phyloP scores from a whole-genome alignment of 306 rosid genomes.

The Cucumis melo region DNA sequence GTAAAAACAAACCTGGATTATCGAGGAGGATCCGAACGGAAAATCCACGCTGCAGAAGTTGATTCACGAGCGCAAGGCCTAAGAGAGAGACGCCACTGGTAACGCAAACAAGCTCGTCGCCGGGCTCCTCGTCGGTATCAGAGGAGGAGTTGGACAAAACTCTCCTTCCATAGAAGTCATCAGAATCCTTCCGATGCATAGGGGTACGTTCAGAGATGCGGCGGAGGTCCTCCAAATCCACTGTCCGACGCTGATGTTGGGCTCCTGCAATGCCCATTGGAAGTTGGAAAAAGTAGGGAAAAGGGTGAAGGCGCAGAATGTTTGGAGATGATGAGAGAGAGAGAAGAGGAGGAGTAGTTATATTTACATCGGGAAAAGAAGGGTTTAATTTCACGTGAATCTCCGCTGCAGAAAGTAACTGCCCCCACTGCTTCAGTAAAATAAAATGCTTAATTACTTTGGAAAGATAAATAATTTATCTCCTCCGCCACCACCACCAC shows the following conservation, averaged over 20 bases:
- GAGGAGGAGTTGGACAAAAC: neutral
- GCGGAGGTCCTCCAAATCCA: slow-evolving; percentile 38
- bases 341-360: neutral
- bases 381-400: neutral
- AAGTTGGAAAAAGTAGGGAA: neutral
- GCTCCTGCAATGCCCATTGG: slow-evolving; percentile 45
- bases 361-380: neutral
- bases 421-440: neutral
- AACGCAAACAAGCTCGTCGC: slow-evolving; percentile 43
- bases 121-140: slow-evolving; percentile 8
- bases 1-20: slow-evolving; percentile 24
- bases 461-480: too few species aligned
- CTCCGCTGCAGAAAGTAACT: neutral
- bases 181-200: slow-evolving; percentile 40
- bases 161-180: slow-evolving; percentile 7
- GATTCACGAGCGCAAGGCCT: slow-evolving; percentile 57
- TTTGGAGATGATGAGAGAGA: neutral
- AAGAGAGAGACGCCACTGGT: slow-evolving; percentile 75
- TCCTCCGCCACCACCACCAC: too few species aligned
- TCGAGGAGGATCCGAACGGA: slow-evolving; percentile 56
- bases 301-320: neutral
- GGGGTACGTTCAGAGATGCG: slow-evolving; percentile 21
- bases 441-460: neutral
- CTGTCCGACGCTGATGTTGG: slow-evolving; percentile 20
- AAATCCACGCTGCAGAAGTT: slow-evolving; percentile 55